Conservation (phyloP, 371 early-diverging fungal genomes). For the Sporodiniella umbellata region DNA sequence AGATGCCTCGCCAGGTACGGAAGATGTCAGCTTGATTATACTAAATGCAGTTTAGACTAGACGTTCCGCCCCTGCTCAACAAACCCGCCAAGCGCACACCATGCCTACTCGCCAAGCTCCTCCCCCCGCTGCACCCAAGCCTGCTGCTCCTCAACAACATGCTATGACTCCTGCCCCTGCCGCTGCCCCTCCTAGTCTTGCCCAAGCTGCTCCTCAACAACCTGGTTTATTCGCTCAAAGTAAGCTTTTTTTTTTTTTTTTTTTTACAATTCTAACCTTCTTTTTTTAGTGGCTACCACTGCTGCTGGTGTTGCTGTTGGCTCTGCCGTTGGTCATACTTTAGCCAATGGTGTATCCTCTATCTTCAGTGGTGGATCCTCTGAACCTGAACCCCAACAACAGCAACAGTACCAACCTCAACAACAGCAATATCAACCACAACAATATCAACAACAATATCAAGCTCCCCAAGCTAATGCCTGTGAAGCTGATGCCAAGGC, state of each 20-base stretch:
- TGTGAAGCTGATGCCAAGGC: constrained; percentile 88
- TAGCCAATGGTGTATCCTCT: constrained; percentile 70
- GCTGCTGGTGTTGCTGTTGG: constrained; percentile 95
- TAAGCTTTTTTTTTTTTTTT: constrained; percentile 11
- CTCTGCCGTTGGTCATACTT: constrained; percentile 72
- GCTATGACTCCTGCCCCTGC: constrained; percentile 40
- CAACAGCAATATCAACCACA: constrained; percentile 36
- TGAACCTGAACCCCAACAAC: constrained; percentile 23
- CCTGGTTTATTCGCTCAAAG: constrained; percentile 79
- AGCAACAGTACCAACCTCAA: constrained; percentile 30
- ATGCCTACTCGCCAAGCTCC: constrained; percentile 68
- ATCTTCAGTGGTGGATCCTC: constrained; percentile 63
- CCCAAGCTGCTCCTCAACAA: constrained; percentile 58
- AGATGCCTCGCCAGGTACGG: constrained; percentile 28
- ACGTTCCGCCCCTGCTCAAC: constrained; percentile 62
- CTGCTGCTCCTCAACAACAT: constrained; percentile 39
- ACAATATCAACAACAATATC: constrained; percentile 41
- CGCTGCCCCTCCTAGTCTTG: constrained; percentile 40
- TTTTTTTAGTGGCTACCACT: constrained; percentile 70
- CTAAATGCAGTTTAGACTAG: constrained; percentile 36
- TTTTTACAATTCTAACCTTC: too few species aligned
- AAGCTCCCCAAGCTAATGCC: constrained; percentile 28
- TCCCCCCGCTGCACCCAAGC: constrained; percentile 49
- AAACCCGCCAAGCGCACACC: constrained; percentile 67
- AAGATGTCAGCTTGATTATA: background rate